These are phyloP conservation scores for Mortierella claussenii DNA, from an alignment of 192 early-diverging fungal species.

Conservation along the genomic window DNA sequence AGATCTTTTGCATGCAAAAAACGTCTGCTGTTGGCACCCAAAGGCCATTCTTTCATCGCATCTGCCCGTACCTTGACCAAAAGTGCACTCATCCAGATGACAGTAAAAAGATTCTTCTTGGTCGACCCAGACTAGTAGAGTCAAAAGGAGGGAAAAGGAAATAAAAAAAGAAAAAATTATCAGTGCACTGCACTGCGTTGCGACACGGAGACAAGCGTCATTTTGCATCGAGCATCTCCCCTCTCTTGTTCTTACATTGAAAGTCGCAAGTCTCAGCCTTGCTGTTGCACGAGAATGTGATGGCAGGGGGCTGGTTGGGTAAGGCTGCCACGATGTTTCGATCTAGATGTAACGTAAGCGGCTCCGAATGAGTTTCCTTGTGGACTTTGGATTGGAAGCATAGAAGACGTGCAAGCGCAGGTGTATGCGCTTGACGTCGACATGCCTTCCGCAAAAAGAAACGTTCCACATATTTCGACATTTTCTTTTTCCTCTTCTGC, in stretches of 20 bases:
- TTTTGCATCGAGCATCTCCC: too few species aligned
- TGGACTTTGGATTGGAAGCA: too few species aligned
- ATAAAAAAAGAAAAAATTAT: too few species aligned
- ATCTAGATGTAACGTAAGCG: too few species aligned
- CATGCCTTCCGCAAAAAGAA: background rate
- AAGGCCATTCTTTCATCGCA: background rate
- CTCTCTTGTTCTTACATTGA: constrained; percentile 66
- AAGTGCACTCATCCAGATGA: constrained; percentile 77
- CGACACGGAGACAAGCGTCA: too few species aligned
- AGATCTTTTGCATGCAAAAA: background rate
- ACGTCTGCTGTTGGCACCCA: background rate
- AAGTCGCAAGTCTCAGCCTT: constrained; percentile 71
- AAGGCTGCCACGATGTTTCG: constrained; percentile 67
- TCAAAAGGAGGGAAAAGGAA: too few species aligned
- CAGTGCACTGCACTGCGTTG: too few species aligned
- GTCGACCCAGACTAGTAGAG: constrained; percentile 85
- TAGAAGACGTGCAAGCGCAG: too few species aligned
- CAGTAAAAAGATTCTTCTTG: constrained; percentile 93
- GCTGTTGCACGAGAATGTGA: constrained; percentile 78
- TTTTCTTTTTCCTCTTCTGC: background rate
- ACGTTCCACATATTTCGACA: background rate
- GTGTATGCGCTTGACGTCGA: too few species aligned
- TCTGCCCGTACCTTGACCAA: constrained; percentile 62
- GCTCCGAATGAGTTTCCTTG: too few species aligned
- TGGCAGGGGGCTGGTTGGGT: constrained; percentile 77